phyloP scores from a whole-genome alignment of 768 basidiomycete species.

The Phylloporus scabripes region DNA sequence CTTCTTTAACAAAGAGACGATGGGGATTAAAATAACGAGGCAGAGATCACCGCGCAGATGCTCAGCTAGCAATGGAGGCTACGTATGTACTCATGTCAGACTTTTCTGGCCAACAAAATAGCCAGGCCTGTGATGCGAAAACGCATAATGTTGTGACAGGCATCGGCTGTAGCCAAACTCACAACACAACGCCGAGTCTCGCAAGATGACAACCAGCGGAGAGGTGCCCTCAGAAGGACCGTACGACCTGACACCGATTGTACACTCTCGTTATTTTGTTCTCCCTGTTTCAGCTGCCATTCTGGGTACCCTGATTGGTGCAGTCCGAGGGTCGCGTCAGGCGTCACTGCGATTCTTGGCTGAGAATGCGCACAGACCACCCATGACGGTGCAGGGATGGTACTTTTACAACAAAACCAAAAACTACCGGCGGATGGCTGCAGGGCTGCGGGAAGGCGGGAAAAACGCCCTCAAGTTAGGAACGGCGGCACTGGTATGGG shows the following conservation, averaged over 20 bases:
- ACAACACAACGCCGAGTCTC: too few species aligned
- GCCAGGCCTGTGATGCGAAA: too few species aligned
- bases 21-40: too few species aligned
- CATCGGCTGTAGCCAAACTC: too few species aligned
- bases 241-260: slow-evolving; percentile 29
- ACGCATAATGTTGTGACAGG: too few species aligned
- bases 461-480: slow-evolving; percentile 50
- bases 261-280: slow-evolving; percentile 48
- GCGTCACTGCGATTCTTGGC: slow-evolving; percentile 80
- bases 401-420: slow-evolving; percentile 97
- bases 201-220: slow-evolving; percentile 15
- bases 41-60: too few species aligned
- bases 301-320: slow-evolving; percentile 64
- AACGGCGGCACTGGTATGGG: slow-evolving; percentile 42
- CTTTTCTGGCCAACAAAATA: too few species aligned
- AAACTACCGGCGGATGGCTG: slow-evolving; percentile 79
- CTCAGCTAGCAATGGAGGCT: too few species aligned
- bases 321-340: slow-evolving; percentile 62
- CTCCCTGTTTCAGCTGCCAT: slow-evolving; percentile 57
- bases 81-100: too few species aligned
- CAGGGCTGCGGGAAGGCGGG: slow-evolving; percentile 63
- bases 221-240: slow-evolving; percentile 7
- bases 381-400: slow-evolving; percentile 85
- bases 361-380: slow-evolving; percentile 88
- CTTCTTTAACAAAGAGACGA: background rate